phyloP scores from a whole-genome alignment of 1,284 basidiomycete species.

The Dichomitus squalens region DNA sequence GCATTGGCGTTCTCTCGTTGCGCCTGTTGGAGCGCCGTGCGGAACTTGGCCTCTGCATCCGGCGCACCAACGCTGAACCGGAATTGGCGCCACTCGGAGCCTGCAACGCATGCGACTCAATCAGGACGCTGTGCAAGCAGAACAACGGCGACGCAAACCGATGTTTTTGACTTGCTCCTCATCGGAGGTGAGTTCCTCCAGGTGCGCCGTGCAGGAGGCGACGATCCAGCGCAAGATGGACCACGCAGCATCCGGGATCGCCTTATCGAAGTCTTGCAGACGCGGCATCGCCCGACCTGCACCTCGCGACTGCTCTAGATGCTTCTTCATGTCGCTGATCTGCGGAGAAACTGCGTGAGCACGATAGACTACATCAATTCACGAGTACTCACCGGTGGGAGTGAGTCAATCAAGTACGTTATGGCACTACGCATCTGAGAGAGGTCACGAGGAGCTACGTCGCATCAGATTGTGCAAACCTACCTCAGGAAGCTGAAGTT shows the following conservation, averaged over 20 bases:
- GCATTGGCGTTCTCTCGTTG: constrained; percentile 41
- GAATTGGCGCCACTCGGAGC: constrained; percentile 54
- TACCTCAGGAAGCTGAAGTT: constrained; percentile 39
- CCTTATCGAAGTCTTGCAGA: constrained; percentile 49
- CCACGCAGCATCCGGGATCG: constrained; percentile 59
- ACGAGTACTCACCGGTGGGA: constrained; percentile 46
- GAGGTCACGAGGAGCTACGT: background rate
- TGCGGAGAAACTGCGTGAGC: constrained; percentile 23
- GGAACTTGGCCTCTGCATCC: constrained; percentile 65
- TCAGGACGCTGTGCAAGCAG: background rate
- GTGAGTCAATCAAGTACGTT: constrained; percentile 42
- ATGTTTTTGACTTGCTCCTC: constrained; percentile 53
- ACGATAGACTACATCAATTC: background rate
- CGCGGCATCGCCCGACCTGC: constrained; percentile 50
- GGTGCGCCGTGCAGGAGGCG: constrained; percentile 64
- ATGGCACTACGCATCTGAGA: constrained; percentile 49
- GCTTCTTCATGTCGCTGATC: constrained; percentile 57
- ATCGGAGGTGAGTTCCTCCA: constrained; percentile 56
- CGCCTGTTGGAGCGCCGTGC: constrained; percentile 42
- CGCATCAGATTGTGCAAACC: background rate
- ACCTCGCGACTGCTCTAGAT: constrained; percentile 50
- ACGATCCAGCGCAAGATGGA: constrained; percentile 63
- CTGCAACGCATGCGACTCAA: constrained; percentile 31
- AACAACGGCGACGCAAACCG: constrained; percentile 35
- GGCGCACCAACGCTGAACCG: constrained; percentile 66